Evolutionary conservation across 192 early-diverging fungal species (phyloP).

Genomic region (Phlyctochytrium planicorne): DNA sequence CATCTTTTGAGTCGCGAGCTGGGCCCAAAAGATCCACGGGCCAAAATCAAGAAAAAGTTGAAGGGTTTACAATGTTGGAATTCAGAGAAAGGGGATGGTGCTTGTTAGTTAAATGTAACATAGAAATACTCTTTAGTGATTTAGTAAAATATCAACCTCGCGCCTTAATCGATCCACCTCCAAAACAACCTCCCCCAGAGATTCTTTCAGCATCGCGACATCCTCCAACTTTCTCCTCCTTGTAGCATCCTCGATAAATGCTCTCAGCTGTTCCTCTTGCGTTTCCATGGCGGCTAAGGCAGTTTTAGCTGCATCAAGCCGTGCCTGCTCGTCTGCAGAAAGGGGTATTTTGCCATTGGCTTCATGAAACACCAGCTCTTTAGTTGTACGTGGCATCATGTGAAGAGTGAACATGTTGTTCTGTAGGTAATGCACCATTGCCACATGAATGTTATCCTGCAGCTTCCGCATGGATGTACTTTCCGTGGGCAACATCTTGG

Average conservation of each 20-base stretch:
- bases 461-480: slow-evolving; percentile 22
- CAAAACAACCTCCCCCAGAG: slow-evolving; percentile 38
- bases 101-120: no score
- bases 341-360: slow-evolving; percentile 1
- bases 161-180: slow-evolving; percentile 29
- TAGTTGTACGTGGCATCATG: slow-evolving; percentile 43
- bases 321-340: slow-evolving; percentile 2
- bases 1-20: no score
- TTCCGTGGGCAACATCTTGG: slow-evolving; percentile 40
- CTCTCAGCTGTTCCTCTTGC: slow-evolving; percentile 31
- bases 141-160: slow-evolving; percentile 5
- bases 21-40: no score
- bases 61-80: no score
- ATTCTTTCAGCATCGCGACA: slow-evolving; percentile 29
- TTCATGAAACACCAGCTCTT: neutral
- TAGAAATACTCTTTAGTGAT: no score
- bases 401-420: slow-evolving; percentile 54
- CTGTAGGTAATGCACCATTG: slow-evolving; percentile 50
- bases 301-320: slow-evolving; percentile 18
- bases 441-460: slow-evolving; percentile 33
- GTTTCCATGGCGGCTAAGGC: slow-evolving; percentile 30
- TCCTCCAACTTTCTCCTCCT: slow-evolving; percentile 43
- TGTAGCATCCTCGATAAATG: slow-evolving; percentile 36
- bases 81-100: no score
- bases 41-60: no score